Conservation (phyloP, 1,284 basidiomycete genomes). For the Leccinum angustisporum region DNA sequence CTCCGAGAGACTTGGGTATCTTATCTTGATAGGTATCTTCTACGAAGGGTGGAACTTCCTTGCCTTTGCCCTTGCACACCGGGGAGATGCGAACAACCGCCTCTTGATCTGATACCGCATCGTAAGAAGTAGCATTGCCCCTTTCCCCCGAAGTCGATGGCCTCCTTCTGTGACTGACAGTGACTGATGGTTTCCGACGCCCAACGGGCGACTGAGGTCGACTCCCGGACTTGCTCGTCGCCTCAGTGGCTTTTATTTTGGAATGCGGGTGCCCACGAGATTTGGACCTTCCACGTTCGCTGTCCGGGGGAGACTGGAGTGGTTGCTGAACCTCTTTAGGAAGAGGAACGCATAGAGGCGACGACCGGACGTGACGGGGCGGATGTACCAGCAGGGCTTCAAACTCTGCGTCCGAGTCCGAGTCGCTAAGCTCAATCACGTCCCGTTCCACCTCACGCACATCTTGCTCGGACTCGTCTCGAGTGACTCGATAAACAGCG, state of each 20-base stretch:
- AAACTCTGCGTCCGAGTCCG: conserved; percentile 33
- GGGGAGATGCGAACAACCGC: background rate
- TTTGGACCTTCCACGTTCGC: conserved; percentile 16
- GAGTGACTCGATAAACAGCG: conserved; percentile 27
- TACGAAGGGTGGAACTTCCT: conserved; percentile 8
- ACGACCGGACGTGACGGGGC: conserved; percentile 15
- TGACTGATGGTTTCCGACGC: conserved; percentile 13
- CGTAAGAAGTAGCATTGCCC: background rate
- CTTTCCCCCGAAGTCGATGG: conserved; percentile 3
- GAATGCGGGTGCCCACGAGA: conserved; percentile 9
- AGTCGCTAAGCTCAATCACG: conserved; percentile 39
- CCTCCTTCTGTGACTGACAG: conserved; percentile 7
- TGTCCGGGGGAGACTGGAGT: conserved; percentile 21
- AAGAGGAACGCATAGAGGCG: conserved; percentile 7
- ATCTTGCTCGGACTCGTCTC: conserved; percentile 17
- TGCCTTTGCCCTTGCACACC: conserved; percentile 20
- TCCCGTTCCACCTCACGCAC: conserved; percentile 21
- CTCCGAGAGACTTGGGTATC: conserved; percentile 14
- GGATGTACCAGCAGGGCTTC: conserved; percentile 28
- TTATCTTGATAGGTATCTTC: conserved; percentile 10
- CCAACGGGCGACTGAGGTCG: conserved; percentile 5
- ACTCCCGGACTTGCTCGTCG: conserved; percentile 3
- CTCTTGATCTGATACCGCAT: conserved; percentile 3
- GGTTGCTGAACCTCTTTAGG: conserved; percentile 8
- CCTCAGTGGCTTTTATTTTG: conserved; percentile 1